Conservation (phyloP, 768 basidiomycete genomes). For the Lactifluus volemus region DNA sequence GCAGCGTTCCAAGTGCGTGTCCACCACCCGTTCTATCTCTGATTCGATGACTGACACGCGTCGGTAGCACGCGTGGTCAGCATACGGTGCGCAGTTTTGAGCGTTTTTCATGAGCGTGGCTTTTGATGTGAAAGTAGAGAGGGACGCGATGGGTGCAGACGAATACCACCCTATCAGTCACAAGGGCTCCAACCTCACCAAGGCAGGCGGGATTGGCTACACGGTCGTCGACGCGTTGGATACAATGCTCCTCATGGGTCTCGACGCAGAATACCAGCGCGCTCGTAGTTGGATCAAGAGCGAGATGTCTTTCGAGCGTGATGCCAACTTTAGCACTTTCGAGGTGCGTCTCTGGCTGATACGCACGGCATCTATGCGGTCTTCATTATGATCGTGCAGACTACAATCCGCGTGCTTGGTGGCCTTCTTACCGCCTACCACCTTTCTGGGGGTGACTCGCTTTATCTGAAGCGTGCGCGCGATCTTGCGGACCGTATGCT, state of each 20-base stretch:
- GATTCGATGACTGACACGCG: slow-evolving; percentile 13
- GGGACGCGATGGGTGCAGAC: slow-evolving; percentile 86
- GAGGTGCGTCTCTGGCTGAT: slow-evolving; percentile 46
- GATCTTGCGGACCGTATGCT: slow-evolving; percentile 86
- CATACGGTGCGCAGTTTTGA: slow-evolving; percentile 53
- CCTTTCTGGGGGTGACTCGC: slow-evolving; percentile 53
- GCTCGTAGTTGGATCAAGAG: slow-evolving; percentile 71
- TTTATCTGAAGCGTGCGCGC: slow-evolving; percentile 68
- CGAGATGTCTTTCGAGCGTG: slow-evolving; percentile 63
- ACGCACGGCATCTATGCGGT: not conserved
- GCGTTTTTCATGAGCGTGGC: slow-evolving; percentile 14
- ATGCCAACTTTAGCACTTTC: slow-evolving; percentile 80
- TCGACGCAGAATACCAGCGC: slow-evolving; percentile 67
- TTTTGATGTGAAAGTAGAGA: slow-evolving; percentile 39
- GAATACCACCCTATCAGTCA: slow-evolving; percentile 83
- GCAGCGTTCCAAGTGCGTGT: slow-evolving; percentile 66
- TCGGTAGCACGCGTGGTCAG: slow-evolving; percentile 70
- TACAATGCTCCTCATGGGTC: slow-evolving; percentile 78
- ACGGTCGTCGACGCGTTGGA: slow-evolving; percentile 85
- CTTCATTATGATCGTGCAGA: slow-evolving; percentile 36
- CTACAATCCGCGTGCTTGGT: slow-evolving; percentile 86
- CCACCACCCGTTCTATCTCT: not conserved
- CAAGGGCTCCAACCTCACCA: slow-evolving; percentile 68
- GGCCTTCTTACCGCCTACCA: slow-evolving; percentile 84
- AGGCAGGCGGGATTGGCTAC: slow-evolving; percentile 76